A percentile compares a stretch with the other conserved stretches of the same genome.
phyloP scores from a whole-genome alignment of 2,329 filamentous ascomycete genomes.

The Beauveria brongniartii region DNA sequence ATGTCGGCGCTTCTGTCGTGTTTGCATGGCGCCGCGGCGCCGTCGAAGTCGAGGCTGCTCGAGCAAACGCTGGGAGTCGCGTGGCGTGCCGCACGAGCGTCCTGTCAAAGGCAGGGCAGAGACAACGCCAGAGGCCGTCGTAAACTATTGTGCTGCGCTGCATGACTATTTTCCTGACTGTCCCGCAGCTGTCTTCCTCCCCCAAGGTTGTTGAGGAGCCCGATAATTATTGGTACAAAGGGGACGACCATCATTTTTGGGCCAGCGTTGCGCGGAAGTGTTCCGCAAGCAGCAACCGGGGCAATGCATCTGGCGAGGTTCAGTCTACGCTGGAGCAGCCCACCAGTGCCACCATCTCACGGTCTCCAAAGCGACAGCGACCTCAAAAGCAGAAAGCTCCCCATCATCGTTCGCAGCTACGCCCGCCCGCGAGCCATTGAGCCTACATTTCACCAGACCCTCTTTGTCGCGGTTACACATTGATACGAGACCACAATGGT shows the following conservation, averaged over 20 bases:
- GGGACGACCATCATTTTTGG: not conserved
- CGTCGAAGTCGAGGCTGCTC: slow-evolving; percentile 5
- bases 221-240: not conserved
- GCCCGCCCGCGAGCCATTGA: not conserved
- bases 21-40: not conserved
- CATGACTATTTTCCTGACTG: slow-evolving; percentile 17
- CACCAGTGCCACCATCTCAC: not conserved
- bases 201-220: not conserved
- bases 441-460: not conserved
- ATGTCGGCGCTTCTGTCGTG: slow-evolving; percentile 16
- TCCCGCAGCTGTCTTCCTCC: not conserved
- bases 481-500: not conserved
- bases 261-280: not conserved
- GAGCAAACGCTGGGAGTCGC: slow-evolving; percentile 21
- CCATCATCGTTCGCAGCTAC: not conserved
- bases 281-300: slow-evolving; percentile 16
- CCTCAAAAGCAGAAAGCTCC: not conserved
- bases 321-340: not conserved
- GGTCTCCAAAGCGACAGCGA: not conserved
- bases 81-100: slow-evolving; percentile 16
- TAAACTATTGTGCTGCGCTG: slow-evolving; percentile 27
- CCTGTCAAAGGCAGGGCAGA: slow-evolving; percentile 49
- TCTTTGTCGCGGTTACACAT: not conserved
- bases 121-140: slow-evolving; percentile 57
- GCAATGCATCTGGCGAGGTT: slow-evolving; percentile 23